phyloP scores from a whole-genome alignment of 2,329 filamentous ascomycete genomes.

The Fusarium nanum region DNA sequence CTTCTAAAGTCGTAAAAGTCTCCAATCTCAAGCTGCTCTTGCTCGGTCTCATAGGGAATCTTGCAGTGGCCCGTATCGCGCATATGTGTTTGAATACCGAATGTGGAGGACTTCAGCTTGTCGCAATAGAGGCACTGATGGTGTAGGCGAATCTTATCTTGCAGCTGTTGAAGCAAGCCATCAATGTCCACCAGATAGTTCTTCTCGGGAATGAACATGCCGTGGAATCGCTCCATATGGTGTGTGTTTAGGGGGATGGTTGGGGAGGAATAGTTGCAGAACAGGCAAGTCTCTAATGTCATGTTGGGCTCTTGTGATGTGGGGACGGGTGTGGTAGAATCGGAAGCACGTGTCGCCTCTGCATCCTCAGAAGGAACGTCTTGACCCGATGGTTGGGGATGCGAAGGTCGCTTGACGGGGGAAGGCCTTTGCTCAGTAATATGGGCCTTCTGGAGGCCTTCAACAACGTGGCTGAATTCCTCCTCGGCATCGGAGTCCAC shows the following conservation, averaged over 20 bases:
- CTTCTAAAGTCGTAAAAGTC: slow-evolving; percentile 97
- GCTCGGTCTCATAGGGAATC: slow-evolving; percentile 89
- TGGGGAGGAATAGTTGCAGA: slow-evolving; percentile 89
- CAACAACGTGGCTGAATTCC: slow-evolving; percentile 81
- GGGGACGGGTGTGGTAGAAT: slow-evolving; percentile 55
- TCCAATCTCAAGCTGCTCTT: slow-evolving; percentile 92
- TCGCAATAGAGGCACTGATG: slow-evolving; percentile 91
- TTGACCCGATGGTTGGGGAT: slow-evolving; percentile 59
- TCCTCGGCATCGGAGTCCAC: slow-evolving; percentile 76
- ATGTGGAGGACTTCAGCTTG: slow-evolving; percentile 80
- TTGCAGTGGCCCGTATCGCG: slow-evolving; percentile 96
- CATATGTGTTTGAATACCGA: slow-evolving; percentile 95
- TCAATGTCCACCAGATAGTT: slow-evolving; percentile 84
- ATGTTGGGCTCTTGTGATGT: slow-evolving; percentile 52
- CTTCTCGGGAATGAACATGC: slow-evolving; percentile 95
- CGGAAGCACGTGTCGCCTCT: slow-evolving; percentile 56
- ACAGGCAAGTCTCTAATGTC: slow-evolving; percentile 75
- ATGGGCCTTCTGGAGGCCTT: slow-evolving; percentile 80
- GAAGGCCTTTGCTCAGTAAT: slow-evolving; percentile 65
- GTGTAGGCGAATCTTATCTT: slow-evolving; percentile 81
- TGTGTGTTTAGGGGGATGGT: slow-evolving; percentile 79
- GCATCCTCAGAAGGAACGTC: slow-evolving; percentile 59
- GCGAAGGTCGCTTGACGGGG: slow-evolving; percentile 65
- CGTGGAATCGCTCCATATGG: slow-evolving; percentile 93
- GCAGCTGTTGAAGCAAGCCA: slow-evolving; percentile 81